Evolutionary conservation across 139 green algal species (phyloP).

Genomic region (Mesostigma viride): DNA sequence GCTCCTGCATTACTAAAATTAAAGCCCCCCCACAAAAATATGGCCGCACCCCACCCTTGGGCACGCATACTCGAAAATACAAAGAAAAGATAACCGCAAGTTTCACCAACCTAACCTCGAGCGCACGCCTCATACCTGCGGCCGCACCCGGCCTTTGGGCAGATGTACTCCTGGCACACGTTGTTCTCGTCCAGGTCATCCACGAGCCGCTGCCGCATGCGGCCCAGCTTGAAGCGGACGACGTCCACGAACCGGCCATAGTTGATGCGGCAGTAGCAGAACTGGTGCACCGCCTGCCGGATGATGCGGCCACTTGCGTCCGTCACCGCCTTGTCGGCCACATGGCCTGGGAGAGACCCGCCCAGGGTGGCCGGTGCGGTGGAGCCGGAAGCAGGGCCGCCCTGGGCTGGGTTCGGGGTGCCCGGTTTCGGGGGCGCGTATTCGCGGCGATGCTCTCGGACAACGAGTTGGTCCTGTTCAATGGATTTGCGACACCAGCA

Average conservation of each 20-base stretch:
- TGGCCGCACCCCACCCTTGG: no score
- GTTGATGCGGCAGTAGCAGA: background rate
- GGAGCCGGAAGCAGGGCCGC: no score
- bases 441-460: background rate
- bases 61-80: no score
- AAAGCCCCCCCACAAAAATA: no score
- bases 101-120: no score
- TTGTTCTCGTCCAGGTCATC: constrained; percentile 30
- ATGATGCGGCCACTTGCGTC: background rate
- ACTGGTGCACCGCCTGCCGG: background rate
- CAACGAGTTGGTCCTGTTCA: background rate
- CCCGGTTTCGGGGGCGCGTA: background rate
- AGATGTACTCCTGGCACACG: constrained; percentile 25
- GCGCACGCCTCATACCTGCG: no score
- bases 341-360: background rate
- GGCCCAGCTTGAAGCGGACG: constrained; percentile 28
- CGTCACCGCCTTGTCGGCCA: background rate
- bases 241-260: constrained; percentile 16
- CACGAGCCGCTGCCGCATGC: constrained; percentile 22
- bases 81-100: no score
- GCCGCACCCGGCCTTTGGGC: constrained; percentile 16
- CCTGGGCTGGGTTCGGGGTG: no score
- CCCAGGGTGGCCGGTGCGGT: no score
- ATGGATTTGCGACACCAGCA: no score
- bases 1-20: no score